Evolutionary conservation across 495 filamentous ascomycete species (phyloP), one percentile per base, ranked within the genome.

Genomic region (Sphaerosporella brunnea): DNA sequence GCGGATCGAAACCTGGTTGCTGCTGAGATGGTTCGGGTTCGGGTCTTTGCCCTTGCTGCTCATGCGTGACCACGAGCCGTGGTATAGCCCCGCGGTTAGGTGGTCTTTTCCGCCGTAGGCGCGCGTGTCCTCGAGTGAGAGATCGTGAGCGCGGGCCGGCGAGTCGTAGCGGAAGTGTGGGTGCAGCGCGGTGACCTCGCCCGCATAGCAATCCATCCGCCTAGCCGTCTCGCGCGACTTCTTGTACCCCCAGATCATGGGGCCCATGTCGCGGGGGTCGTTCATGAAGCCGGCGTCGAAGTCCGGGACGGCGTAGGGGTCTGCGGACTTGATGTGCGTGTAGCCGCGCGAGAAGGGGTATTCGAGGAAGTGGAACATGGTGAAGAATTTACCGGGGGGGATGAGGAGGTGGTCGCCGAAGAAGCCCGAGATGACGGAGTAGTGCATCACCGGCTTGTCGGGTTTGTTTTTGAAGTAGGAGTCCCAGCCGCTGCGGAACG

Each of bases 271-370:
- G 21, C 80, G 71, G 62, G 82, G 75, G 60, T 87, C 80, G 52
- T 81, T 86, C 80, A 87, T 84, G 65, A 86, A 88, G 20, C 81
- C 81, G 2, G 80, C 74, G 61, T 87, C 82, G 52, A 88, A 87
- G 62, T 86, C 81, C 0, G 81, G 80, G 5, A 66, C 64, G 38
- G 77, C 80, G 56, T 86, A 86, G 9, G 78, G 77, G 46, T 82
- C 74, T 0, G 80, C 62, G 0, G 74, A 80, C 23, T 72, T 68
- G 62, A 88, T 82, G 58, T 85, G 77, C 5, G 72, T 82, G 36
- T 62, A 73, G 7, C 82, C 82, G 51, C 82, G 78, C 30, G 74
- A 80, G 70, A 85, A 86, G 10, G 82, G 80, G 53, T 86, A 86
- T 65, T 84, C 79, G 45, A 84, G 63, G 71, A 86, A 85, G 56